Evolutionary conservation across 768 basidiomycete genomes (phyloP).

Genomic region (Serendipita sp.): DNA sequence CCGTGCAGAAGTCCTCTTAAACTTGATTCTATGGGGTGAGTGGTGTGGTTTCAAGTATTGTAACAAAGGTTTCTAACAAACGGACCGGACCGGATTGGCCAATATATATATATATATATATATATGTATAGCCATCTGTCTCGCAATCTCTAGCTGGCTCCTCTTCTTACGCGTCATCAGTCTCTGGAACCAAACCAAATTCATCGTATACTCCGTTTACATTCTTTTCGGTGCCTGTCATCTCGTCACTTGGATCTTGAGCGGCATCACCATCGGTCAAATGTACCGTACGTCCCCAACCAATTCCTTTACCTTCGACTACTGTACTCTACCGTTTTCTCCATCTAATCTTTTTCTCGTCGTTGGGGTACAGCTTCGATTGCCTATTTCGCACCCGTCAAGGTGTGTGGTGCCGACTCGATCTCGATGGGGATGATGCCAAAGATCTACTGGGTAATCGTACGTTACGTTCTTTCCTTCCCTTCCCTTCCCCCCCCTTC

Average conservation of each 20-base stretch:
- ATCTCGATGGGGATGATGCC: not conserved
- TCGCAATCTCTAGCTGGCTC: not conserved
- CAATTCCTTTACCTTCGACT: too few relatives aligned
- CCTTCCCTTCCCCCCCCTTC: too few relatives aligned
- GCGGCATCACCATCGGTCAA: not conserved
- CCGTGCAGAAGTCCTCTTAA: not conserved
- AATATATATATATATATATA: not conserved
- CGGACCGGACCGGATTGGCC: not conserved
- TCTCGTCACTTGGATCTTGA: not conserved
- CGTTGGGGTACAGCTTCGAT: not conserved
- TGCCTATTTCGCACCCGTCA: not conserved
- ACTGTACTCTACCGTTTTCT: too few relatives aligned
- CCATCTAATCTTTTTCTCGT: not conserved
- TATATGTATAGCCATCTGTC: not conserved
- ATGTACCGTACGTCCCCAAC: not conserved
- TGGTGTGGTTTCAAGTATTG: not conserved
- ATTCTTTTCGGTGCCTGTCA: not conserved
- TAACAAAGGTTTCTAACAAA: not conserved
- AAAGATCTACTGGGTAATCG: not conserved
- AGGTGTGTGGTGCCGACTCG: not conserved
- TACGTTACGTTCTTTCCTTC: too few relatives aligned
- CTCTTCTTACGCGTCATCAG: not conserved
- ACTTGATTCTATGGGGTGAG: not conserved
- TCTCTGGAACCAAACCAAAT: not conserved
- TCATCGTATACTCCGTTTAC: not conserved